A percentile compares a stretch with the other conserved stretches of the same genome.
Evolutionary conservation across 139 green algal species (phyloP).

Genomic region (Desmodesmus armatus): DNA sequence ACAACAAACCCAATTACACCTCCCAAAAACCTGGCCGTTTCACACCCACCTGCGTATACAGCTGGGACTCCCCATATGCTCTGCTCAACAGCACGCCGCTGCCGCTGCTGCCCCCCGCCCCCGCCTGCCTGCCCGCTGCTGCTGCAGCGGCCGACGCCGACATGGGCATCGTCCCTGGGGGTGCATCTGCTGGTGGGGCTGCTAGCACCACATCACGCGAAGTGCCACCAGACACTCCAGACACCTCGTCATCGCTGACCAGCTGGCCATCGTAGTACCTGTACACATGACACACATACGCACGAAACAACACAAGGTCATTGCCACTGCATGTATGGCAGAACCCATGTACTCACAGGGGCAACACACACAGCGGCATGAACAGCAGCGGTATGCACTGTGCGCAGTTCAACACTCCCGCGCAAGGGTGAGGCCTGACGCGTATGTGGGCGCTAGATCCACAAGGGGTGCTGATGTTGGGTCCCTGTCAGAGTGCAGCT

Average conservation of each 20-base stretch:
- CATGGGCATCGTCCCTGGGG: conserved; percentile 42
- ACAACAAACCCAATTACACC: not conserved
- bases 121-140: not conserved
- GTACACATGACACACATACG: too few species aligned
- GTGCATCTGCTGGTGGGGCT: conserved; percentile 31
- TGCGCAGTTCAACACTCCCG: too few species aligned
- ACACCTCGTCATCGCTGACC: conserved; percentile 78
- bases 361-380: too few species aligned
- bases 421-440: too few species aligned
- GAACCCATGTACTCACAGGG: too few species aligned
- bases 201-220: conserved; percentile 33
- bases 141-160: not conserved
- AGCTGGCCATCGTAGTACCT: conserved; percentile 79
- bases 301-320: too few species aligned
- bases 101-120: not conserved
- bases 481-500: too few species aligned
- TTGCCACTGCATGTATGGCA: too few species aligned
- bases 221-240: not conserved
- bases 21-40: not conserved
- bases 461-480: too few species aligned
- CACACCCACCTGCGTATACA: conserved; percentile 72
- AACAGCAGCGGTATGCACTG: too few species aligned
- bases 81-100: conserved; percentile 49
- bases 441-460: too few species aligned
- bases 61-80: conserved; percentile 57